These are phyloP conservation scores for Aspergillus carlsbadensis DNA, from an alignment of 495 filamentous ascomycete genomes.

Conservation along the genomic window DNA sequence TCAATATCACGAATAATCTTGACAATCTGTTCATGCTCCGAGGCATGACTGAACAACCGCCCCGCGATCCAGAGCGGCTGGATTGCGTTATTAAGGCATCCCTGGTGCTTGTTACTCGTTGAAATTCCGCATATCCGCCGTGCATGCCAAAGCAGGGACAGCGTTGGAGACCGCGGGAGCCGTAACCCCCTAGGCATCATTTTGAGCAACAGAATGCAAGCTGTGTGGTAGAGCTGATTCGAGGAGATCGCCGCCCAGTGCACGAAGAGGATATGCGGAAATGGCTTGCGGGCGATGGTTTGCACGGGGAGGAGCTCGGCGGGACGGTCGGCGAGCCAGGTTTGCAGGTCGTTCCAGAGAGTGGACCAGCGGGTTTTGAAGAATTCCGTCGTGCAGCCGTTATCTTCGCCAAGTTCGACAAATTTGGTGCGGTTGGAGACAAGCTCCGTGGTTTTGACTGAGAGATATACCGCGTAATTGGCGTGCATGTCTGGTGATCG, in stretches of 20 bases:
- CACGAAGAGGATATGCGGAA: slow-evolving; percentile 44
- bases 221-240: slow-evolving; percentile 50
- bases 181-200: slow-evolving; percentile 35
- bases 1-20: slow-evolving; percentile 45
- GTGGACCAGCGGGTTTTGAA: slow-evolving; percentile 33
- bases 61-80: slow-evolving; percentile 52
- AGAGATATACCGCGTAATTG: slow-evolving; percentile 49
- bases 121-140: slow-evolving; percentile 50
- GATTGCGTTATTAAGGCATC: slow-evolving; percentile 48
- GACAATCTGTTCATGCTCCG: slow-evolving; percentile 42
- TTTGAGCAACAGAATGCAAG: slow-evolving; percentile 44
- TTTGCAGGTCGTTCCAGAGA: slow-evolving; percentile 44
- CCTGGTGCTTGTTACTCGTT: slow-evolving; percentile 44
- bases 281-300: slow-evolving; percentile 33
- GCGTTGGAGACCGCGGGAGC: slow-evolving; percentile 22
- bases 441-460: slow-evolving; percentile 40
- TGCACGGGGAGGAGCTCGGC: slow-evolving; percentile 38
- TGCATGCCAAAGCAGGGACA: slow-evolving; percentile 46
- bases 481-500: slow-evolving; percentile 40
- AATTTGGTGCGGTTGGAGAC: slow-evolving; percentile 40
- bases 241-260: slow-evolving; percentile 50
- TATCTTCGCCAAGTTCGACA: slow-evolving; percentile 32
- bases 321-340: slow-evolving; percentile 41
- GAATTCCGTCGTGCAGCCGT: slow-evolving; percentile 26
- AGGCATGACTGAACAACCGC: slow-evolving; percentile 41